Percentiles rank a stretch among this genome's conserved stretches.
phyloP scores from a whole-genome alignment of 2,329 filamentous ascomycete genomes.

The Cercospora beticola region DNA sequence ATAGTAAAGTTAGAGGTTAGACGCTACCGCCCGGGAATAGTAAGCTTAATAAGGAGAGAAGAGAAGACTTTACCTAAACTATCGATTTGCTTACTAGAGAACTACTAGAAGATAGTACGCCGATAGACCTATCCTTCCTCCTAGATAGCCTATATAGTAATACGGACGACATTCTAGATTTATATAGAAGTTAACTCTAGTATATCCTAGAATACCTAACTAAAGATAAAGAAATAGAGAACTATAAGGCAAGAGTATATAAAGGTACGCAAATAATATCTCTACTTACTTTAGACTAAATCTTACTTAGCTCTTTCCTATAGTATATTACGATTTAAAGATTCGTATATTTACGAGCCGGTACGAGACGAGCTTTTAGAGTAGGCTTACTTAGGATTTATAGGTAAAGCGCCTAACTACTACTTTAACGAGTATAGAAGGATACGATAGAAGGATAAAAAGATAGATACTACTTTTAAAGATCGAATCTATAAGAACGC shows the following conservation, averaged over 20 bases:
- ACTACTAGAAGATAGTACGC: not conserved
- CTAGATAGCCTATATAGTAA: not conserved
- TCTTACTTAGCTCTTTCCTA: not conserved
- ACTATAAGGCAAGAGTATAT: not conserved
- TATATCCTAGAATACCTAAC: not conserved
- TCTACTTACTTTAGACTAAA: not conserved
- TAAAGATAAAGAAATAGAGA: not conserved
- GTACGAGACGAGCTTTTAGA: not conserved
- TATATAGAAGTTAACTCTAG: not conserved
- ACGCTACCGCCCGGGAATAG: not conserved
- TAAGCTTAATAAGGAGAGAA: not conserved
- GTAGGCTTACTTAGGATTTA: not conserved
- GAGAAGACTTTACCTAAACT: not conserved
- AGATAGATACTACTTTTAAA: not conserved
- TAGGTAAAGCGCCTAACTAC: not conserved
- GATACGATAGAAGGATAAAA: not conserved
- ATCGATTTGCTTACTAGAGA: not conserved
- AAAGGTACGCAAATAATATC: not conserved
- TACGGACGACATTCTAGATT: not conserved
- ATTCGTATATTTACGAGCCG: not conserved
- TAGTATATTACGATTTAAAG: not conserved
- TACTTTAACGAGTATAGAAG: not conserved
- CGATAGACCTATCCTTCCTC: not conserved
- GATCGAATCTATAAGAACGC: not conserved
- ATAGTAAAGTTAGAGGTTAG: not conserved